phyloP scores from a whole-genome alignment of 805 yeast species.

The Lachancea dasiensis region DNA sequence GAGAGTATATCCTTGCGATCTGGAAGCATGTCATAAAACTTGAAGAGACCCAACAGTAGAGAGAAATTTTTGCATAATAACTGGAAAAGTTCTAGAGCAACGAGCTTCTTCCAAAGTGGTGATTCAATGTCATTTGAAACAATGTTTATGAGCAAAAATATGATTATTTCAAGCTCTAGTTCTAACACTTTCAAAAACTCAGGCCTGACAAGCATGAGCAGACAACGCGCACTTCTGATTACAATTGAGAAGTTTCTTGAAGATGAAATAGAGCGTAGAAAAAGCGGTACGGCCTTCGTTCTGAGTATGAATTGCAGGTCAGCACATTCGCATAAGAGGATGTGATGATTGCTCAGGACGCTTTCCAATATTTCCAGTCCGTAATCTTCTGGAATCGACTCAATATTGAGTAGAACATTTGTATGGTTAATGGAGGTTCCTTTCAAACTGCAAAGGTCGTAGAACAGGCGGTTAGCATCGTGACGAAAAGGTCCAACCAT shows the following conservation, averaged over 20 bases:
- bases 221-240: conserved; percentile 69
- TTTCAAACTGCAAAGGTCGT: conserved; percentile 59
- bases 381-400: conserved; percentile 52
- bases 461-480: conserved; percentile 66
- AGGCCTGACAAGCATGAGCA: conserved; percentile 50
- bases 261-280: conserved; percentile 59
- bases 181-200: conserved; percentile 58
- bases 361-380: conserved; percentile 83
- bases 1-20: conserved; percentile 56
- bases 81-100: conserved; percentile 68
- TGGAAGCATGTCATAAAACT: conserved; percentile 52
- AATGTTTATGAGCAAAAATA: conserved; percentile 70
- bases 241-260: conserved; percentile 53
- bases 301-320: conserved; percentile 66
- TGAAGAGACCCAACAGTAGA: conserved; percentile 47
- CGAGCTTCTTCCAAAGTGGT: conserved; percentile 65
- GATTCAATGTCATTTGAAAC: conserved; percentile 49
- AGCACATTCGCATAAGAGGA: conserved; percentile 47
- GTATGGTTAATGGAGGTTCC: conserved; percentile 53
- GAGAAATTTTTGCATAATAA: conserved; percentile 52
- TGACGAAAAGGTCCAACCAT: conserved; percentile 48
- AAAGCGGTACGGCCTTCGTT: conserved; percentile 65
- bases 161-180: conserved; percentile 74
- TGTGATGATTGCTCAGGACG: conserved; percentile 57
- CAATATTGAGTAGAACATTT: conserved; percentile 44